Evolutionary conservation across 495 filamentous ascomycete species (phyloP).

Genomic region (Friedmanniomyces simplex): DNA sequence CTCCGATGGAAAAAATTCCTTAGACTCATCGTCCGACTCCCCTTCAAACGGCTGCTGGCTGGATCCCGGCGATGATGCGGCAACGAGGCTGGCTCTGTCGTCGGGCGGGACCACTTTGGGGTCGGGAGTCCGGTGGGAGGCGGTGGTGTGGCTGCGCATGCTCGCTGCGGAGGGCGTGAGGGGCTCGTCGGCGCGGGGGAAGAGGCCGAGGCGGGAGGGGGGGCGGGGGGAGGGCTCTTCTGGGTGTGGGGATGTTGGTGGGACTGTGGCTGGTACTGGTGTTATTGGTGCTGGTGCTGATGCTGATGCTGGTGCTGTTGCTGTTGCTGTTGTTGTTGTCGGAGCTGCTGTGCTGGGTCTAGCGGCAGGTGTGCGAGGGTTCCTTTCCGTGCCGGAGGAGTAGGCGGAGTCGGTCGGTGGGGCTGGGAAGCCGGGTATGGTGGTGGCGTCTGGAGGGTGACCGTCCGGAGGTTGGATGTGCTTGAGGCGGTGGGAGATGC

Average conservation of each 20-base stretch:
- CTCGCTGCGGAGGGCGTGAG: conserved; percentile 6
- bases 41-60: not conserved
- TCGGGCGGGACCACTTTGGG: not conserved
- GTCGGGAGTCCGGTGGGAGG: not conserved
- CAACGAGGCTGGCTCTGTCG: not conserved
- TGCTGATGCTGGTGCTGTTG: not conserved
- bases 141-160: conserved; percentile 1
- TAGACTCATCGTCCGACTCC: not conserved
- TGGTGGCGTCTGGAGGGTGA: not conserved
- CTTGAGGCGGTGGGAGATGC: conserved; percentile 17
- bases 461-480: not conserved
- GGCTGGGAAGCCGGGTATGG: not conserved
- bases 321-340: not conserved
- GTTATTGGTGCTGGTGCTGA: not conserved
- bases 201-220: conserved; percentile 2
- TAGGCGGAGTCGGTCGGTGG: not conserved
- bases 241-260: too few species aligned
- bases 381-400: not conserved
- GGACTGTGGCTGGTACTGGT: not conserved
- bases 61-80: not conserved
- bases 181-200: conserved; percentile 2
- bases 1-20: not conserved
- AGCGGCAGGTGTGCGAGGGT: not conserved
- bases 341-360: not conserved
- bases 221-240: not conserved